phyloP scores from a whole-genome alignment of 2,329 filamentous ascomycete species.

The Fusarium armeniacum region DNA sequence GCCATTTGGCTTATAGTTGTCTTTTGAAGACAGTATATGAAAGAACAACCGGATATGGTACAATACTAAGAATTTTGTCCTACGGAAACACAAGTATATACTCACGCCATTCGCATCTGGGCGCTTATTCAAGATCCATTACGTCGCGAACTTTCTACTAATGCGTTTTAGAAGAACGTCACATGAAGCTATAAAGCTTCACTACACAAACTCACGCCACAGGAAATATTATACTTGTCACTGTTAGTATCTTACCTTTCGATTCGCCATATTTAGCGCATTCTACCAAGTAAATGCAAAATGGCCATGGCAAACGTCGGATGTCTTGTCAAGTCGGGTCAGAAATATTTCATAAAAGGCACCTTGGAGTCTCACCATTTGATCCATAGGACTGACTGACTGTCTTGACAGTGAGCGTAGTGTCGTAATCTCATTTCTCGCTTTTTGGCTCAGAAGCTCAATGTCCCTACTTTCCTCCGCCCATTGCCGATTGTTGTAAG shows the following conservation, averaged over 20 bases:
- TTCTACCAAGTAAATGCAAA: conserved; percentile 1
- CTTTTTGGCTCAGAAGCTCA: conserved; percentile 21
- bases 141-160: neutral
- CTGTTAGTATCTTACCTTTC: conserved; percentile 23
- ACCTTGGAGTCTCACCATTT: conserved; percentile 45
- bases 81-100: neutral
- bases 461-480: conserved; percentile 22
- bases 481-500: conserved; percentile 9
- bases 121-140: neutral
- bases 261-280: conserved; percentile 4
- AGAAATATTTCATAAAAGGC: conserved; percentile 34
- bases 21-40: neutral
- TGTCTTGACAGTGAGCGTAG: conserved; percentile 7
- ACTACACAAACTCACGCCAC: neutral
- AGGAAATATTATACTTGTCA: neutral
- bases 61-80: neutral
- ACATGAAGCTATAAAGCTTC: neutral
- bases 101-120: neutral
- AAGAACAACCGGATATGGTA: neutral
- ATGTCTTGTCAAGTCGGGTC: conserved; percentile 40
- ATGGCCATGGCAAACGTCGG: conserved; percentile 26
- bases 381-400: conserved; percentile 8
- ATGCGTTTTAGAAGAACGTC: neutral
- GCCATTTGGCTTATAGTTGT: conserved; percentile 27
- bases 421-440: conserved; percentile 38